phyloP scores from a whole-genome alignment of 257 asterid species.

The Nicotiana tomentosiformis region DNA sequence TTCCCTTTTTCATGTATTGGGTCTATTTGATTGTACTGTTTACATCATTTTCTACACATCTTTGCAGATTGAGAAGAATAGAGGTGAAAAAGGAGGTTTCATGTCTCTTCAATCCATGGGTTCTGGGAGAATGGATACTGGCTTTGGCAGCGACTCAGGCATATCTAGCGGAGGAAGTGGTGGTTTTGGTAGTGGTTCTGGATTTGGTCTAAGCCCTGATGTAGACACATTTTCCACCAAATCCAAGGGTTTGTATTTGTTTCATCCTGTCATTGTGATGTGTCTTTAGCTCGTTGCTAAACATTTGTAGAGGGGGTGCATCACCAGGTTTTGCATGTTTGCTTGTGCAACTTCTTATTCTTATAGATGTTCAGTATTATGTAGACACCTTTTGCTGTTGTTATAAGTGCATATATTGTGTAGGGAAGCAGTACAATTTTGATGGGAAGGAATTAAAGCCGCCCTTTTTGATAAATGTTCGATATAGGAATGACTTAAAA shows the following conservation, averaged over 20 bases:
- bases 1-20: neutral
- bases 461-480: neutral
- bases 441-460: neutral
- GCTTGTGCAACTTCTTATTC: neutral
- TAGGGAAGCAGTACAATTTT: neutral
- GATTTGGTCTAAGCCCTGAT: slow-evolving; percentile 59
- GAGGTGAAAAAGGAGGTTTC: slow-evolving; percentile 69
- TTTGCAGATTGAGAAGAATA: slow-evolving; percentile 63
- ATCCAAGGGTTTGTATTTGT: slow-evolving; percentile 54
- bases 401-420: neutral
- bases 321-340: neutral
- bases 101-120: slow-evolving; percentile 70
- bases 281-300: neutral
- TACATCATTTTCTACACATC: slow-evolving; percentile 15
- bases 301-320: neutral
- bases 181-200: slow-evolving; percentile 63
- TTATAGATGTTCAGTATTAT: too few species aligned
- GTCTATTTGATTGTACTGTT: neutral
- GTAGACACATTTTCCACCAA: slow-evolving; percentile 58
- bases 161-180: slow-evolving; percentile 34
- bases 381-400: neutral
- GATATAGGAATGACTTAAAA: neutral
- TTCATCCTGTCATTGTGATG: neutral
- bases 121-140: slow-evolving; percentile 63
- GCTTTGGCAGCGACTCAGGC: slow-evolving; percentile 67